Base-by-base conservation (phyloP, 31 red algal genomes). In the Bonnemaisonia californica region DNA sequence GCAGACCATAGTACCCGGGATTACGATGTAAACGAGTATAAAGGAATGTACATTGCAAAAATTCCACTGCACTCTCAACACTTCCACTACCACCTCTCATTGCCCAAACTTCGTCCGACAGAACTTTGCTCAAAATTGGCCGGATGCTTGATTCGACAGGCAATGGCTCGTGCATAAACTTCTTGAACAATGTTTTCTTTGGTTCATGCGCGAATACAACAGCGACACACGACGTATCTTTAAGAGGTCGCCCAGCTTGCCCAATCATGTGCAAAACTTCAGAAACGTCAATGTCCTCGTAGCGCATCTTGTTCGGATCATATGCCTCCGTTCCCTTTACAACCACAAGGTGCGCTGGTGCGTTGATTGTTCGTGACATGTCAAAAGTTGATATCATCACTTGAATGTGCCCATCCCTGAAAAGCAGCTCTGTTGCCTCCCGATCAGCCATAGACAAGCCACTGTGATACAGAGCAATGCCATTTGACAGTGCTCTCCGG, bases 291-390 rank as follows among this genome's bases (percentile, higher is more conserved):
- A 97, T 77, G 39, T 97, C 90, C 13, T 71, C 66, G 57, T 79
- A 82, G 41, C 80, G 39, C 23, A 63, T 62, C 7, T 54, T 38
- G 12, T 36, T 28, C 1, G 31, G 29, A 39, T 77, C 76, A 61
- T 69, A 86, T 31, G 47, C 73, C 61, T 97, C 84, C 1, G 91
- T 94, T 19, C 95, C 95, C 78, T 97, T 94, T 19, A 97, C 54
- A 70, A 94, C 54, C 1, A 97, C 95, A 24, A 91, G 54, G 22
- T 84, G 85, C 16, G 91, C 69, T 11, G 55, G 70, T 3, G 81
- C 69, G 29, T 72, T 41, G 2, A 91, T 51, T 33, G 61, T 62
- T 54, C 90, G 62, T 13, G 86, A 59, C 54, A 93, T 71, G 34
- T 39, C 47, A 35, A 80, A 80, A 5, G 95, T 89, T 4, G 40